Evolutionary conservation across 2,329 filamentous ascomycete species (phyloP).

Genomic region (Colletotrichum sp.): DNA sequence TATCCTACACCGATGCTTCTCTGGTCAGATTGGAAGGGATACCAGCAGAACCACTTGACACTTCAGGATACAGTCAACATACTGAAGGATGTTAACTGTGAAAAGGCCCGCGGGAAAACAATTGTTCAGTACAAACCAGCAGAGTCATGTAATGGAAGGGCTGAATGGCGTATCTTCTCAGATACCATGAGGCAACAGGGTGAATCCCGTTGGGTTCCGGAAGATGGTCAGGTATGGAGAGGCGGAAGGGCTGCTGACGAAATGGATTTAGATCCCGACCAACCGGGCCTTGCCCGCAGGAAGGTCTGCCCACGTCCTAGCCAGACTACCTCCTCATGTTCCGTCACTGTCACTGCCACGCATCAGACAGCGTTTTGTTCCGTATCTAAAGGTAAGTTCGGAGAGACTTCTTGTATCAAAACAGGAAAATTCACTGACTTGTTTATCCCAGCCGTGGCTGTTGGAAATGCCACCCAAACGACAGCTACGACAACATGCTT

Average conservation of each 20-base stretch:
- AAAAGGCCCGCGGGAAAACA: background rate
- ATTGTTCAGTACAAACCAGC: background rate
- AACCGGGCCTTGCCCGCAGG: background rate
- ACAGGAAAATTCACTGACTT: background rate
- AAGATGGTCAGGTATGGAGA: background rate
- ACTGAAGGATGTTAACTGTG: background rate
- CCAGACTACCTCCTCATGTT: background rate
- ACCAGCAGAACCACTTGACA: background rate
- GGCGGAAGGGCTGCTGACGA: background rate
- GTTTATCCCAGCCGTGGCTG: background rate
- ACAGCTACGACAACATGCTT: background rate
- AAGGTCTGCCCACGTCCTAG: background rate
- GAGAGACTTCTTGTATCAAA: background rate
- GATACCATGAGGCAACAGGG: background rate
- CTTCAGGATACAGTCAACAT: background rate
- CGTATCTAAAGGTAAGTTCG: background rate
- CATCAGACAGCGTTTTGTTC: conserved; percentile 13
- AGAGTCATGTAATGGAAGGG: background rate
- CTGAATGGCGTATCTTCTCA: background rate
- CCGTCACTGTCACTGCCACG: conserved; percentile 9
- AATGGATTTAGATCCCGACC: background rate
- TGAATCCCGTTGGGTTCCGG: background rate
- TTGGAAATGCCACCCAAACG: background rate
- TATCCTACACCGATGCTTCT: background rate
- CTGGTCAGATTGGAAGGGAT: background rate